phyloP scores from a whole-genome alignment of 306 rosid species.

The Sicyos edulis region DNA sequence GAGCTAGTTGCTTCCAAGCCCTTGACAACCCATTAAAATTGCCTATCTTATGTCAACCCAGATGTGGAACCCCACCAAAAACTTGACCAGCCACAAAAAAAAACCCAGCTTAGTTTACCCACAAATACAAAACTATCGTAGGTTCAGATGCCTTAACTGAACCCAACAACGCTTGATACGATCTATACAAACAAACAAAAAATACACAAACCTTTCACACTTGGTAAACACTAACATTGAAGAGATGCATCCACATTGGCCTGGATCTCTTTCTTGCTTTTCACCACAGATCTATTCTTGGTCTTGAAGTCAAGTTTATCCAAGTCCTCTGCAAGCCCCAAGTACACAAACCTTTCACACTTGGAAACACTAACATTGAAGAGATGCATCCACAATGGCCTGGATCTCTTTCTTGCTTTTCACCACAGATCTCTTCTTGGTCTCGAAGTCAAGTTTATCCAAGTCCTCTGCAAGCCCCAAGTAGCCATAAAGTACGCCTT shows the following conservation, averaged over 20 bases:
- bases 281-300: slow-evolving; percentile 27
- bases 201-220: neutral
- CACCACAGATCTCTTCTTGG: slow-evolving; percentile 26
- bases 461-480: slow-evolving; percentile 34
- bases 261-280: slow-evolving; percentile 38
- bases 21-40: neutral
- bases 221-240: slow-evolving; percentile 1
- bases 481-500: slow-evolving; percentile 30
- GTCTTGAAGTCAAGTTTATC: slow-evolving; percentile 32
- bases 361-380: neutral
- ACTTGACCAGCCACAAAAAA: neutral
- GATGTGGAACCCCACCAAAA: neutral
- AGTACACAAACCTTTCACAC: neutral
- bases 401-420: slow-evolving; percentile 39
- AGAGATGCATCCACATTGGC: slow-evolving; percentile 20
- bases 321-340: slow-evolving; percentile 33
- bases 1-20: neutral
- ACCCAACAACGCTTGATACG: neutral
- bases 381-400: slow-evolving; percentile 22
- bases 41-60: neutral
- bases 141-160: neutral
- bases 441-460: slow-evolving; percentile 32
- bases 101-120: neutral
- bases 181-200: neutral
- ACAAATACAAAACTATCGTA: neutral